Evolutionary conservation across 495 filamentous ascomycete species (phyloP).

Genomic region (Hypoxylon lenormandii): DNA sequence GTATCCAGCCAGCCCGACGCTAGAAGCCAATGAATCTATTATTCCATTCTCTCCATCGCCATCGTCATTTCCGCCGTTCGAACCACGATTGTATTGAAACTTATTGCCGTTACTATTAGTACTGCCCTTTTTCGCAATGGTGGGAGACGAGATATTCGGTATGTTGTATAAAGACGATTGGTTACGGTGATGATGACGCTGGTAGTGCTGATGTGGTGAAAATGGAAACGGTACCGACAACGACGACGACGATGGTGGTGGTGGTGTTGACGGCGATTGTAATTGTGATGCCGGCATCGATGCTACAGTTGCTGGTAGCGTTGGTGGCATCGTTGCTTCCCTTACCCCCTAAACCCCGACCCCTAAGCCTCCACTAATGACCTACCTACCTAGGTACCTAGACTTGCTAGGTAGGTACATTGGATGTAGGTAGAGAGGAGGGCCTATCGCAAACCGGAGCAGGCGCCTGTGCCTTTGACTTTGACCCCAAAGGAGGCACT

Average conservation of each 20-base stretch:
- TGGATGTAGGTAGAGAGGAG: no score
- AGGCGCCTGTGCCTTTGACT: conserved; percentile 38
- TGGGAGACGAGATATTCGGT: background rate
- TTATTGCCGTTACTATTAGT: conserved; percentile 12
- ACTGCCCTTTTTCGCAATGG: background rate
- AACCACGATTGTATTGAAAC: conserved; percentile 24
- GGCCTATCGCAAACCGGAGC: conserved; percentile 31
- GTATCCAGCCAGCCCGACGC: conserved; percentile 34
- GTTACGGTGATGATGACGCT: background rate
- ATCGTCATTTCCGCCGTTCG: conserved; percentile 12
- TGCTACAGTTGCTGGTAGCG: background rate
- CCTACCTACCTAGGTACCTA: background rate
- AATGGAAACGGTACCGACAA: background rate
- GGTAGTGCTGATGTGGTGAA: conserved; percentile 4
- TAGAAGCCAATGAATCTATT: conserved; percentile 1
- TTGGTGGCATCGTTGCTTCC: conserved; percentile 37
- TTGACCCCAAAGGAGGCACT: conserved; percentile 32
- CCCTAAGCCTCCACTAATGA: no score
- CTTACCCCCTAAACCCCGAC: background rate
- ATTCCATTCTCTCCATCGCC: conserved; percentile 5
- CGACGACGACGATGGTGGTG: conserved; percentile 2
- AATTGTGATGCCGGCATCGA: conserved; percentile 7
- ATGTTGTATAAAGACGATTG: background rate
- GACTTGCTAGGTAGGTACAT: conserved; percentile 2
- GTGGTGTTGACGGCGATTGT: conserved; percentile 22